Evolutionary conservation across 345 rosid genomes (phyloP).

Genomic region (Aquilaria sinensis): DNA sequence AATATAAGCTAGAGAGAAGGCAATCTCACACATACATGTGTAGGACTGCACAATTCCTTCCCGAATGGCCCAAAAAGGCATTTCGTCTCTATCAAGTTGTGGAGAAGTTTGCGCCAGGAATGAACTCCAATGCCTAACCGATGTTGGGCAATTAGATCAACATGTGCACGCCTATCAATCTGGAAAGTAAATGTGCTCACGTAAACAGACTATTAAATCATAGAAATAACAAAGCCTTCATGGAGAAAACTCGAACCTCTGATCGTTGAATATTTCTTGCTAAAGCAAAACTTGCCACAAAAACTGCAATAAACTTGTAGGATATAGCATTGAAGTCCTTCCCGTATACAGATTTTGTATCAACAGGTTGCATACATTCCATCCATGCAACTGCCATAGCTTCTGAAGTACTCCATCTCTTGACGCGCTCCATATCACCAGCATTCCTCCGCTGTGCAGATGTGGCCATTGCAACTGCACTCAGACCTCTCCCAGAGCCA

Average conservation of each 20-base stretch:
- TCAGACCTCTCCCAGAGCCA: slow-evolving; percentile 99
- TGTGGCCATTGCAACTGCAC: slow-evolving; percentile 99
- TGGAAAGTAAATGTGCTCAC: slow-evolving; percentile 25
- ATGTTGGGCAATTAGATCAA: slow-evolving; percentile 54
- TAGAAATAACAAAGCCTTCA: too few species aligned
- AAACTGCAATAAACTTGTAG: slow-evolving; percentile 89
- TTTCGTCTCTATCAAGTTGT: slow-evolving; percentile 74
- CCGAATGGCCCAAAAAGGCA: slow-evolving; percentile 82
- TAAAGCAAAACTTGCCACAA: slow-evolving; percentile 98
- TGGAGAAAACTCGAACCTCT: slow-evolving; percentile 51
- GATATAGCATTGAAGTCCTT: slow-evolving; percentile 95
- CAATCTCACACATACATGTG: slow-evolving; percentile 43
- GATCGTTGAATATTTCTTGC: slow-evolving; percentile 97
- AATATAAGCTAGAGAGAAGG: slow-evolving; percentile 5
- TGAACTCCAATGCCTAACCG: slow-evolving; percentile 56
- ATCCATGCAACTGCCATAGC: slow-evolving; percentile 99
- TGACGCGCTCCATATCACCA: slow-evolving; percentile 89
- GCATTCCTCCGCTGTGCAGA: slow-evolving; percentile 90
- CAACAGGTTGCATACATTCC: slow-evolving; percentile 97
- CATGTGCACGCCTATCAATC: slow-evolving; percentile 94
- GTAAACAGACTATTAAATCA: background rate
- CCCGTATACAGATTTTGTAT: slow-evolving; percentile 89
- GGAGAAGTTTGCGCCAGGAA: slow-evolving; percentile 92
- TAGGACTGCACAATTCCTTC: slow-evolving; percentile 46
- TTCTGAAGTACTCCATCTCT: slow-evolving; percentile 88